Evolutionary conservation across 1,139 yeast species (phyloP).

Genomic region (Kazachstania sp.): DNA sequence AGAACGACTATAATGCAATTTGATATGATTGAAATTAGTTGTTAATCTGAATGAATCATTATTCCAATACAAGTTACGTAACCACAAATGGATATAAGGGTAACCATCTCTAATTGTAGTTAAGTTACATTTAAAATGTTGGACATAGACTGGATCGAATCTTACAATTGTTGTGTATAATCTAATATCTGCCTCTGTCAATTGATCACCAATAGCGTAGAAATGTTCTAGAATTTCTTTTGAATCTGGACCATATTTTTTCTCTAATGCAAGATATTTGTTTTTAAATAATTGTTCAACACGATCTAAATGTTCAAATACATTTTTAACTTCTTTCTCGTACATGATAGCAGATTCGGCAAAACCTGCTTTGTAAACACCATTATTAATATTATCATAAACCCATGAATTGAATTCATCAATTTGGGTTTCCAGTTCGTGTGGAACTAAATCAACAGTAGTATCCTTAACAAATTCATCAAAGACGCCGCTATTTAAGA

Average conservation of each 20-base stretch:
- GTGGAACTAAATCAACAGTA: constrained; percentile 56
- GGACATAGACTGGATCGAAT: constrained; percentile 86
- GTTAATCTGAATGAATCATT: constrained; percentile 66
- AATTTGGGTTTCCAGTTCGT: constrained; percentile 43
- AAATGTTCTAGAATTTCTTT: constrained; percentile 21
- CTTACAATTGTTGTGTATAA: constrained; percentile 75
- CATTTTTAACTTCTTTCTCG: constrained; percentile 55
- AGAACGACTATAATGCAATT: constrained; percentile 72
- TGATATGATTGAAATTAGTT: constrained; percentile 83
- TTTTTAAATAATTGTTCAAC: constrained; percentile 55
- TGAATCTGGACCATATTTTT: constrained; percentile 17
- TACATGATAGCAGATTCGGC: constrained; percentile 80
- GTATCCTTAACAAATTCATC: constrained; percentile 41
- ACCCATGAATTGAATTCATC: constrained; percentile 81
- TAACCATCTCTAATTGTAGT: constrained; percentile 73
- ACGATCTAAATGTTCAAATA: constrained; percentile 66
- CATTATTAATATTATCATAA: constrained; percentile 80
- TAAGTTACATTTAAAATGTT: constrained; percentile 89
- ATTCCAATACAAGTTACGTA: constrained; percentile 80
- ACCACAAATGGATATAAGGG: constrained; percentile 73
- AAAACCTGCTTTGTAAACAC: constrained; percentile 90
- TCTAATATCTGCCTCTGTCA: constrained; percentile 88
- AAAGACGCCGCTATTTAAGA: constrained; percentile 61
- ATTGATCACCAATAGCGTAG: constrained; percentile 46
- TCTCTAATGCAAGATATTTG: constrained; percentile 37